phyloP scores from a whole-genome alignment of 106 monocot species.

The Dendrobium officinale region DNA sequence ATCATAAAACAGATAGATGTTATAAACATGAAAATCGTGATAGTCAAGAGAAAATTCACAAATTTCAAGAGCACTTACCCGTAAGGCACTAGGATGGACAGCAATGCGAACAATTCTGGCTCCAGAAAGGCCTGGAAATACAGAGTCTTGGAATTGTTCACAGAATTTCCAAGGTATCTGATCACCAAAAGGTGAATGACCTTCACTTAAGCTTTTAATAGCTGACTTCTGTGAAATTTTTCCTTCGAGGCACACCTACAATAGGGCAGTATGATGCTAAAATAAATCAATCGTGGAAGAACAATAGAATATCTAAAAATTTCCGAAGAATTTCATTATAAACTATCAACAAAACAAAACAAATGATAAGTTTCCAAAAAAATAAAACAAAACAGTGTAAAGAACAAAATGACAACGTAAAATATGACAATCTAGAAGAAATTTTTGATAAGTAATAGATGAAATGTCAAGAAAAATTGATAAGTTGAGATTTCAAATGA shows the following conservation, averaged over 20 bases:
- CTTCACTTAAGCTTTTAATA: slow-evolving; percentile 71
- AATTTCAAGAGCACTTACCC: slow-evolving; percentile 39
- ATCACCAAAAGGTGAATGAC: slow-evolving; percentile 76
- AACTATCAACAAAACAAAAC: neutral
- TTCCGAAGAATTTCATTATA: neutral
- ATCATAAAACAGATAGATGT: neutral
- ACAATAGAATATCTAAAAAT: neutral
- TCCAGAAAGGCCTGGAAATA: slow-evolving; percentile 88
- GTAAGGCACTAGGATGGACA: slow-evolving; percentile 84
- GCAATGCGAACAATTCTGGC: slow-evolving; percentile 95
- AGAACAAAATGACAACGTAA: too few relatives aligned
- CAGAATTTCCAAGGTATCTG: slow-evolving; percentile 96
- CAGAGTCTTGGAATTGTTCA: slow-evolving; percentile 83
- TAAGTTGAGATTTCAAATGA: too few relatives aligned
- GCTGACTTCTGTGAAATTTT: slow-evolving; percentile 82
- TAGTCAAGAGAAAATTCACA: neutral
- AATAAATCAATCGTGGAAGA: neutral
- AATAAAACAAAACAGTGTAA: neutral
- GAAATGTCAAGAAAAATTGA: too few relatives aligned
- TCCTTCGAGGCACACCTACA: slow-evolving; percentile 95
- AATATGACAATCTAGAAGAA: too few relatives aligned
- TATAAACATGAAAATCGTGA: neutral
- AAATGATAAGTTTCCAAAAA: neutral
- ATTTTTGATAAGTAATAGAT: too few relatives aligned
- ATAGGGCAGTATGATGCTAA: neutral